A percentile compares a stretch with the other conserved stretches of the same genome.
Evolutionary conservation across 352 stramenopile genomes (phyloP).

Genomic region (Globisporangium paroecandrum): DNA sequence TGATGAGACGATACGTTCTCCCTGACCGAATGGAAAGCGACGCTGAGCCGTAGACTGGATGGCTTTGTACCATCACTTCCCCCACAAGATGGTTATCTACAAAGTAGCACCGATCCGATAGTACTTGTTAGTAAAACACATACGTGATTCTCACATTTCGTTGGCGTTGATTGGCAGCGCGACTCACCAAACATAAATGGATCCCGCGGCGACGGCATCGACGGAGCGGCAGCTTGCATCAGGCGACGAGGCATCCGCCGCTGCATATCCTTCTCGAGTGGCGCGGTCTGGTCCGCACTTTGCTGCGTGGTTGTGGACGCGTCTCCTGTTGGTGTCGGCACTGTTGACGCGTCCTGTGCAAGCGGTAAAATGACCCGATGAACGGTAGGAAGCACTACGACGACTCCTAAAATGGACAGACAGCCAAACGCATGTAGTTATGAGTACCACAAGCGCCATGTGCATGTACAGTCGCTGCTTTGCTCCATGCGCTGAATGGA

Average conservation of each 20-base stretch:
- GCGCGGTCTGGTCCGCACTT: background rate
- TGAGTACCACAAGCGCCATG: background rate
- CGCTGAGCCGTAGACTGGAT: constrained; percentile 52
- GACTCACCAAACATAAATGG: constrained; percentile 53
- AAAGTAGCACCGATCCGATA: background rate
- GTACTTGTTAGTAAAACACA: background rate
- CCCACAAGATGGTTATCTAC: constrained; percentile 63
- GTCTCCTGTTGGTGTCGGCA: background rate
- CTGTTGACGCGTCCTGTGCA: background rate
- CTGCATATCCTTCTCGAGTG: constrained; percentile 5
- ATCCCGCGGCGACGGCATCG: constrained; percentile 38
- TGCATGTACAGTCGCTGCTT: no score
- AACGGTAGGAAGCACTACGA: constrained; percentile 1
- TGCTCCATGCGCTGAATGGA: no score
- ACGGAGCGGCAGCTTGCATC: constrained; percentile 19
- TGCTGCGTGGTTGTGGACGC: background rate
- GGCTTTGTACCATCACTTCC: constrained; percentile 46
- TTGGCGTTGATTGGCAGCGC: no score
- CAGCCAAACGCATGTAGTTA: background rate
- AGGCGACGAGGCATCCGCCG: constrained; percentile 26
- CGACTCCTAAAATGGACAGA: background rate
- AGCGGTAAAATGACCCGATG: constrained; percentile 1
- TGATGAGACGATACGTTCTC: constrained; percentile 39
- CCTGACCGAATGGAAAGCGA: constrained; percentile 53
- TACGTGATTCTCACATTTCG: no score